Conservation (phyloP, 2,329 filamentous ascomycete species). For the Lizonia empirigonia region DNA sequence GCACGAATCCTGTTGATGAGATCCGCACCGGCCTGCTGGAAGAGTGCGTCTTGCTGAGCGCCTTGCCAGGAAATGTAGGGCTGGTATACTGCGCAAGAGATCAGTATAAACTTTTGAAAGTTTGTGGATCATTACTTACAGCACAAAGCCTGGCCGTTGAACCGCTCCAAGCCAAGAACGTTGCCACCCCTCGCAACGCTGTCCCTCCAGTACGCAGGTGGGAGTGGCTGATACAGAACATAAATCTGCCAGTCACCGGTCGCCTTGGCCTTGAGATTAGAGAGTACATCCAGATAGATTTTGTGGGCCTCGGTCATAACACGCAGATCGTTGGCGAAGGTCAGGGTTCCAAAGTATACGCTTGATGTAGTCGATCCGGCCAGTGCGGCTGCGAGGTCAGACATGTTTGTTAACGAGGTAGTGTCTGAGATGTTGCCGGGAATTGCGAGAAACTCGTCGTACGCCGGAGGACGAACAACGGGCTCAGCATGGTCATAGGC, state of each 20-base stretch:
- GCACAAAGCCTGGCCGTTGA: slow-evolving; percentile 18
- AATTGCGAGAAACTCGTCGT: slow-evolving; percentile 31
- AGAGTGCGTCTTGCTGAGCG: slow-evolving; percentile 25
- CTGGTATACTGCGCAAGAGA: slow-evolving; percentile 20
- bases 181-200: slow-evolving; percentile 49
- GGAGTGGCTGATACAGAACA: slow-evolving; percentile 48
- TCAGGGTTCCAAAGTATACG: slow-evolving; percentile 34
- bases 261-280: slow-evolving; percentile 35
- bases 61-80: slow-evolving; percentile 32
- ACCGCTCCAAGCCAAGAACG: slow-evolving; percentile 47
- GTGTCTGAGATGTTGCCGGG: slow-evolving; percentile 32
- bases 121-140: slow-evolving; percentile 14
- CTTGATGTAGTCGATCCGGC: slow-evolving; percentile 22
- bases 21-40: slow-evolving; percentile 24
- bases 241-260: slow-evolving; percentile 43
- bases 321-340: slow-evolving; percentile 41
- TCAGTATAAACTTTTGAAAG: not conserved
- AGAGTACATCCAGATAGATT: slow-evolving; percentile 50
- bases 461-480: slow-evolving; percentile 23
- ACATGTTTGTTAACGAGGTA: slow-evolving; percentile 34
- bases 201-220: slow-evolving; percentile 45
- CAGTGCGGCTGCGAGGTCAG: slow-evolving; percentile 28
- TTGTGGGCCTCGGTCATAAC: slow-evolving; percentile 48
- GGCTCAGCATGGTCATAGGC: slow-evolving; percentile 33
- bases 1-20: slow-evolving; percentile 22